These are phyloP conservation scores for Lichtheimia hyalospora DNA, from an alignment of 371 early-diverging fungal species.

Conservation along the genomic window DNA sequence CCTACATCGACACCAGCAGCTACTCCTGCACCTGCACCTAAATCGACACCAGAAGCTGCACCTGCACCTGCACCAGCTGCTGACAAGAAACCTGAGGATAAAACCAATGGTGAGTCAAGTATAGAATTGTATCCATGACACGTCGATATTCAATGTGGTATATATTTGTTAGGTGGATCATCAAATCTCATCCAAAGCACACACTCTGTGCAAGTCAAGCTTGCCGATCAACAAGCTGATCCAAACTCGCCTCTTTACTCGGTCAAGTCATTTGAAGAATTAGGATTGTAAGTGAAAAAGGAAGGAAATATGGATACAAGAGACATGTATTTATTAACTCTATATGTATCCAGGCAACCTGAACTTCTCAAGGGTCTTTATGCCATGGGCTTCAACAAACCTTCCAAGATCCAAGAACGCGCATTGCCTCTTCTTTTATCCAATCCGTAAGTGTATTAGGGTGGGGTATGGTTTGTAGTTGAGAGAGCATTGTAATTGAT, in stretches of 20 bases:
- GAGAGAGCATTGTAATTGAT: background rate
- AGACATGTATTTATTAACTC: background rate
- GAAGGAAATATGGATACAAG: background rate
- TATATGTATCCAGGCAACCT: conserved; percentile 35
- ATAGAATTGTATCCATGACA: no score
- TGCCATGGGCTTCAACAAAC: conserved; percentile 90
- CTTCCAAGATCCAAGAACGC: conserved; percentile 95
- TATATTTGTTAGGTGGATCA: background rate
- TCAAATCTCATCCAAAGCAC: conserved; percentile 52
- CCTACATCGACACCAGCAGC: no score
- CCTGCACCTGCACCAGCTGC: no score
- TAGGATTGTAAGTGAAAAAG: conserved; percentile 58
- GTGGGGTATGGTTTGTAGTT: background rate
- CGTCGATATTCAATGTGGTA: no score
- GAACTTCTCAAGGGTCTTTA: conserved; percentile 92
- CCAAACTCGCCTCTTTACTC: conserved; percentile 81
- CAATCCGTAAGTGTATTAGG: conserved; percentile 56
- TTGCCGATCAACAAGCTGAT: conserved; percentile 68
- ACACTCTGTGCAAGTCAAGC: conserved; percentile 76
- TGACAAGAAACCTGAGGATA: no score
- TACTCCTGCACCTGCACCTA: background rate
- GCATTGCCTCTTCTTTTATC: conserved; percentile 87
- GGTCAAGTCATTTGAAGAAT: conserved; percentile 74
- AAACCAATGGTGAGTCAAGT: no score
- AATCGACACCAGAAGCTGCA: no score